Evolutionary conservation across 164 flowering plant species (phyloP), one percentile per base, ranked within the genome.

Genomic region (Amborella trichopoda): DNA sequence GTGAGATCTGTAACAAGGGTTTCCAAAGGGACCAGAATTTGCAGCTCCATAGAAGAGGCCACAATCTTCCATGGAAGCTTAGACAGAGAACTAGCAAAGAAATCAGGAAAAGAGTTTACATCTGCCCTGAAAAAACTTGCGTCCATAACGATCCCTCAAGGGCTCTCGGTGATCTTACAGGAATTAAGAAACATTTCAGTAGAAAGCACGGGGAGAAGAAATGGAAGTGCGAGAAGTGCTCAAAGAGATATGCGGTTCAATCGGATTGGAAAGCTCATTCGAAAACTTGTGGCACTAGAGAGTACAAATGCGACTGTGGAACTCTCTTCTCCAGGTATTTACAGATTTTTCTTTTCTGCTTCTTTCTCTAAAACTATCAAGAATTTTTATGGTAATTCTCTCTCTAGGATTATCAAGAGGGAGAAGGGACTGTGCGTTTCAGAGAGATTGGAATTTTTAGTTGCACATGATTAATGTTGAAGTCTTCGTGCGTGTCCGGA

Each of bases 321-420:
- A 37, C 40, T 8, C 40, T n/a, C 3, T 37, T 37, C 40, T 37
- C 40, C 10, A 53, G 59, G 6, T 44, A 1, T n/a, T n/a, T n/a
- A n/a, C n/a, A n/a, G n/a, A n/a, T n/a, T n/a, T n/a, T n/a, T n/a
- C n/a, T n/a, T n/a, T n/a, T n/a, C n/a, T n/a, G n/a, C n/a, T n/a
- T n/a, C n/a, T n/a, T n/a, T n/a, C n/a, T n/a, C n/a, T n/a, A n/a
- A n/a, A n/a, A n/a, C n/a, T n/a, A n/a, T n/a, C n/a, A n/a, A n/a
- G n/a, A n/a, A n/a, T n/a, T n/a, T n/a, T n/a, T n/a, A n/a, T n/a
- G n/a, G n/a, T n/a, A n/a, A n/a, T n/a, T n/a, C n/a, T n/a, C n/a
- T n/a, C n/a, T n/a, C n/a, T n/a, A n/a, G n/a, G n/a, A n/a, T n/a
- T n/a, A n/a, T n/a, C n/a, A n/a, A n/a, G n/a, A n/a, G n/a, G n/a